Evolutionary conservation across 2,329 filamentous ascomycete species (phyloP), one percentile per base, ranked within the genome.

Genomic region (Xylariales sp.): DNA sequence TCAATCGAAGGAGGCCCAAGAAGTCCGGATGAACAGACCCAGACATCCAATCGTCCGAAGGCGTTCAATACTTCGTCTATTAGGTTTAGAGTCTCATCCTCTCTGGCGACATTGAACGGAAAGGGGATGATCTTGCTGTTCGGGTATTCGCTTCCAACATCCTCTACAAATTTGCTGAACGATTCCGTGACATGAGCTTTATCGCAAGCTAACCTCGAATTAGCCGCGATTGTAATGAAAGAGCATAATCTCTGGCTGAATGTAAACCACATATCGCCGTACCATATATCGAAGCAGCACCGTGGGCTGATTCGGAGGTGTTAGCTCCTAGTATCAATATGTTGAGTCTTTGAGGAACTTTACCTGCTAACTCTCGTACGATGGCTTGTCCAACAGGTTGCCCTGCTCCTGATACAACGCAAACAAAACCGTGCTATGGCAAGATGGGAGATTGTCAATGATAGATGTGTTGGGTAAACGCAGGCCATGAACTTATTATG

Each of bases 11-110:
- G 63, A 1, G 78, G 78, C 1, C 76, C 77, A 0, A 80, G 67
- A 2, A 79, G 63, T 6, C 72, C 73, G 0, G 76, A 74, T 4
- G 70, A 73, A 29, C 72, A 78, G 2, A 78, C 72, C 71, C 74
- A 82, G 38, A 82, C 64, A 53, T 83, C 78, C 15, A 78, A 62
- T n/a, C 73, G 53, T 12, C 66, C 78, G 63, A 72, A 81, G 7
- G 70, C 54, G 48, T 81, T 81, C 14, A 82, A 66, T 11, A 80
- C 66, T 52, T 83, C 78, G 54, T 83, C 78, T 43, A 83, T 79
- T 17, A 82, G 62, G 12, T 59, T 61, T 24, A 82, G 62, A 0
- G 77, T 83, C 46, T 74, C 74, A 53, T 81, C 72, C 54, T 83
- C 78, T 23, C 71, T 72, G 14, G 72, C 68, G 27, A 72, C 64